Evolutionary conservation across 2,329 filamentous ascomycete species (phyloP), one percentile per base, ranked within the genome.

Genomic region (Myriosclerotinia duriaeana): DNA sequence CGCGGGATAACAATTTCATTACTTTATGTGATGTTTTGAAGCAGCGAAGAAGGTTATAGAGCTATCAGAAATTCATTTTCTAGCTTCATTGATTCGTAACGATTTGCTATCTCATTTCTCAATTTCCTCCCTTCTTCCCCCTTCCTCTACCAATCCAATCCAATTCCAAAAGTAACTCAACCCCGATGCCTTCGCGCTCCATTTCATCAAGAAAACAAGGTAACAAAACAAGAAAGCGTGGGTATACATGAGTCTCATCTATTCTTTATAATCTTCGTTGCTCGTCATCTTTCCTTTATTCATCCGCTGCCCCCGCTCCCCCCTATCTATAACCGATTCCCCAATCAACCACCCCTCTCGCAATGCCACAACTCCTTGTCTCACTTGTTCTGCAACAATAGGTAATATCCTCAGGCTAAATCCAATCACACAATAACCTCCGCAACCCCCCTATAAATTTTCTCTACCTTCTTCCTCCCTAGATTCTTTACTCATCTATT

Each of bases 401-500:
- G 61, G 50, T 55, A 42, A 44, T 42, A 64, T 53, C 40, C 52
- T 46, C 61, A 54, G 52, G 38, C 50, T 64, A 53, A 53, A 64
- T 64, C 61, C 61, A 64, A 64, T 55, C 12, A 12, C 38, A 53
- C 52, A 30, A 46, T 46, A 55, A 54, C 22, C 38, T 54, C 50
- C 52, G 40, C 40, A 26, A 15, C n/a, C 55, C 62, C 65, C 50
- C 44, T 64, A 26, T 42, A 53, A n/a, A 53, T 56, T 17, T 62
- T 40, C 61, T 36, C 44, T 48, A 9, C 42, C 38, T 36, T 53
- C 46, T 55, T 30, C 53, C 20, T 20, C 53, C 30, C 42, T 34
- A 40, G 38, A 38, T 7, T 9, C 44, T 22, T 8, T 48, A 22
- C 53, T 52, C 30, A 65, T 30, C 65, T 73, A 77, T 68, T 76